Evolutionary conservation across 2,329 filamentous ascomycete species (phyloP), one percentile per base, ranked within the genome.

Genomic region (Xylaria sp.): DNA sequence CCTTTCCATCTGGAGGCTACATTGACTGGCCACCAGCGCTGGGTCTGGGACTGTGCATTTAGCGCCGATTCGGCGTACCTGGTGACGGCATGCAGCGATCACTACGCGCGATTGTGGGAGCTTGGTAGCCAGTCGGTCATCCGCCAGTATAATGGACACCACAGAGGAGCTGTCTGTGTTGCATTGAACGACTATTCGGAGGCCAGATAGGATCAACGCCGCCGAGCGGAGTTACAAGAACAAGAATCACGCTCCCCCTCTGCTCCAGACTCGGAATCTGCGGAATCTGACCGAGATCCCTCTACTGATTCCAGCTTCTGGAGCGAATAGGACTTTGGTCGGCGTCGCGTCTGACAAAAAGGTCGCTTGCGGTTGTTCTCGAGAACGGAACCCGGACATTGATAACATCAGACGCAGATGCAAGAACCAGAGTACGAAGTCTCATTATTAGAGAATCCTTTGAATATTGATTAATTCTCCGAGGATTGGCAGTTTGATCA

Each of bases 1-100:
- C 90, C 85, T 49, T 96, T 93, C 74, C 92, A 91, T 10, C 87
- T 97, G 23, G 93, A 97, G 80, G 94, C 93, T 2, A 97, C 93
- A 1, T 87, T 97, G 1, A 92, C 92, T 26, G 93, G 92, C 63
- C 94, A 97, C 81, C 94, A 97, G 82, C 90, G 94, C 63, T 97
- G 94, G 94, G 94, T 97, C 0, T 97, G 94, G 94, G 94, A 97
- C 80, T 97, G 94, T 77, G 94, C 94, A 0, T 97, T 97, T 81
- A 95, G 92, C 70, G 94, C 94, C 31, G 94, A 97, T 79, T 94
- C 91, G 40, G 94, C 94, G 0, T 97, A 97, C 77, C 85, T 97
- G 6, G 94, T 97, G 13, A 97, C 94, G 0, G 94, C 94, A 5
- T 97, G 93, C 79, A 95, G 92, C 49, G 94, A 97, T 78, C 94